Base-by-base conservation (phyloP, 139 green algal species). In the Auxenochlorella protothecoides region DNA sequence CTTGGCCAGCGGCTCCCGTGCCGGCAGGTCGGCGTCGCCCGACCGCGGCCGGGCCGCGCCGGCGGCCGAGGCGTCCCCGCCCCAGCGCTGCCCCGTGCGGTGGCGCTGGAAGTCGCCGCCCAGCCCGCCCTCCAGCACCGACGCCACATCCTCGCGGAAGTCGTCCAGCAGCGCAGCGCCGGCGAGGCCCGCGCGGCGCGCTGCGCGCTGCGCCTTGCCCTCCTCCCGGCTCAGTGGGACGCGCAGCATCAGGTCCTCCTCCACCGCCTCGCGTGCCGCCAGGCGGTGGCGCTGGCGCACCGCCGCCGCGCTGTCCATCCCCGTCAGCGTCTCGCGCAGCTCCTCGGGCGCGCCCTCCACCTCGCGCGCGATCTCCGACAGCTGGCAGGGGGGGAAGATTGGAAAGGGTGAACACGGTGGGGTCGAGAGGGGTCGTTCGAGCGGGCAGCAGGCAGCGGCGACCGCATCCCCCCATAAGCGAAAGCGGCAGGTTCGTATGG, bases 221-320 rank as follows among this genome's bases (percentile, higher is more conserved):
- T 97, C 90, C 65, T 89, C 84, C 80, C 87, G 89, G 65, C 68
- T 86, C 67, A 96, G 82, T 3, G 89, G 84, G 80, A 96, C 89
- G 13, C 91, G 89, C 68, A 83, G 69, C 74, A 98, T 93, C 65
- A 97, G 79, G 62, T 96, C 86, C 85, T 97, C 93, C 84, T 98
- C 93, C 11, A 80, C 85, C 15, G 79, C 85, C 7, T 86, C 86
- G 7, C 92, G 78, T 52, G 82, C 84, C 68, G 89, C 88, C 72
- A 96, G 79, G 51, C 85, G 82, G 56, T 89, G 79, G 56, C 79
- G 72, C 70, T 88, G 72, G 15, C 88, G 81, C 72, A 87, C 63
- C 56, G 83, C 80, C 44, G 65, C 81, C 69, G 76, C 74, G 0
- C 65, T 81, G 61, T 86, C 83, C 70, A 77, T 66, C 15, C 78